Evolutionary conservation across 208 protist species (phyloP).

Genomic region (Perkinsela sp.): DNA sequence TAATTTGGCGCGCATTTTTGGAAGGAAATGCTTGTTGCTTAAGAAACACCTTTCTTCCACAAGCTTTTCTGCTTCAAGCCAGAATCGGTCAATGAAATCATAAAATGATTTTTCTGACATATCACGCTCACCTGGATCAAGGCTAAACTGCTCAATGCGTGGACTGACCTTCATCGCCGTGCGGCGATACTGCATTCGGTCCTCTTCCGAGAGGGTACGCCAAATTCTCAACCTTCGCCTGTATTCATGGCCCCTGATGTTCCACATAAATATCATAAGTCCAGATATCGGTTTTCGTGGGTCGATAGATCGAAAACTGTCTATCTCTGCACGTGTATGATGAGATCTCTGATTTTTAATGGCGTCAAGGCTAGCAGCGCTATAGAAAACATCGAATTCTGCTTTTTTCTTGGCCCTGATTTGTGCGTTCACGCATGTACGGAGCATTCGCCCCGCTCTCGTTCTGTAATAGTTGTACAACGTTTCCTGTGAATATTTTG

Average conservation of each 20-base stretch:
- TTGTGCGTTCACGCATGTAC: neutral
- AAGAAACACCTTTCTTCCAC: no score
- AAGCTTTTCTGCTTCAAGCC: no score
- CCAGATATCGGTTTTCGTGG: neutral
- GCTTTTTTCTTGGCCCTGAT: neutral
- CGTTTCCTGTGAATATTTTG: neutral
- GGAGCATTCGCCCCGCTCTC: neutral
- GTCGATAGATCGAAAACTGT: neutral
- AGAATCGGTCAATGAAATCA: no score
- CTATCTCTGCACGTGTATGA: neutral
- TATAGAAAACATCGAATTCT: neutral
- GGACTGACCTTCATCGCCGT: neutral
- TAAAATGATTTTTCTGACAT: no score
- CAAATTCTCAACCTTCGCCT: neutral
- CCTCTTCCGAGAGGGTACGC: neutral
- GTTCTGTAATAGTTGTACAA: neutral
- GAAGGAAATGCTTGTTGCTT: no score
- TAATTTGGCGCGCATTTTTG: no score
- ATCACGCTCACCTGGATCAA: no score
- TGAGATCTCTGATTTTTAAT: neutral
- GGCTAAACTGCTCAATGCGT: neutral
- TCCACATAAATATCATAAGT: neutral
- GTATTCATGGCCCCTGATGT: neutral
- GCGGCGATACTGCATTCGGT: neutral
- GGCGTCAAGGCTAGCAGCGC: neutral